phyloP scores from a whole-genome alignment of 2,329 filamentous ascomycete genomes.

The Domatiomyces catenatus region DNA sequence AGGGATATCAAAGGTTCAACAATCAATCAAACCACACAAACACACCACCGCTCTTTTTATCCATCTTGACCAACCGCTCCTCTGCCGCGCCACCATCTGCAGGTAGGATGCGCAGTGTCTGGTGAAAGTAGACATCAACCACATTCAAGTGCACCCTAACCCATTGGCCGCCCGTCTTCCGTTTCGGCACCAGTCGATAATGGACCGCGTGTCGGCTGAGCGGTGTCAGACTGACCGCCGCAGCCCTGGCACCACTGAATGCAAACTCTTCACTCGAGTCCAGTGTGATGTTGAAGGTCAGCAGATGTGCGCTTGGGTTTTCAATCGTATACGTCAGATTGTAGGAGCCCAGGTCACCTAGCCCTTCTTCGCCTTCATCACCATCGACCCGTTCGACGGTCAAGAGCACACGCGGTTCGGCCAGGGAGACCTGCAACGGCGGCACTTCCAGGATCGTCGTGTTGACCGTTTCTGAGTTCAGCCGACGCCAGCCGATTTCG shows the following conservation, averaged over 20 bases:
- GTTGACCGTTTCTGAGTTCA: constrained; percentile 32
- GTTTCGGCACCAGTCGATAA: constrained; percentile 55
- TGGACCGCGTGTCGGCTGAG: constrained; percentile 58
- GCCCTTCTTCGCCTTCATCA: not conserved
- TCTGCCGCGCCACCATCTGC: constrained; percentile 42
- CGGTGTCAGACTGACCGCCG: constrained; percentile 65
- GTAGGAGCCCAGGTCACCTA: not conserved
- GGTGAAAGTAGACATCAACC: constrained; percentile 83
- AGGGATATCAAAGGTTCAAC: too few species aligned
- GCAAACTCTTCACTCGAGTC: constrained; percentile 85
- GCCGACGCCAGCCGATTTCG: constrained; percentile 60
- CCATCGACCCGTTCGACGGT: not conserved
- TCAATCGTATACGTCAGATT: constrained; percentile 54
- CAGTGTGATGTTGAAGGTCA: constrained; percentile 86
- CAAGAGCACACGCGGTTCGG: constrained; percentile 67
- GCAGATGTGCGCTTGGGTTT: constrained; percentile 85
- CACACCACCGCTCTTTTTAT: constrained; percentile 31
- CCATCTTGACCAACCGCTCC: constrained; percentile 28
- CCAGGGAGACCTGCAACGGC: constrained; percentile 62
- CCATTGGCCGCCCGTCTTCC: constrained; percentile 31
- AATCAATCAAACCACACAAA: constrained; percentile 5
- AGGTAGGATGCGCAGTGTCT: constrained; percentile 64
- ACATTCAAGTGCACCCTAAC: constrained; percentile 61
- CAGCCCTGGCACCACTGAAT: constrained; percentile 76
- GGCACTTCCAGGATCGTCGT: constrained; percentile 61